Conservation (phyloP, 1,284 basidiomycete species). For the Hortiboletus rubellus region DNA sequence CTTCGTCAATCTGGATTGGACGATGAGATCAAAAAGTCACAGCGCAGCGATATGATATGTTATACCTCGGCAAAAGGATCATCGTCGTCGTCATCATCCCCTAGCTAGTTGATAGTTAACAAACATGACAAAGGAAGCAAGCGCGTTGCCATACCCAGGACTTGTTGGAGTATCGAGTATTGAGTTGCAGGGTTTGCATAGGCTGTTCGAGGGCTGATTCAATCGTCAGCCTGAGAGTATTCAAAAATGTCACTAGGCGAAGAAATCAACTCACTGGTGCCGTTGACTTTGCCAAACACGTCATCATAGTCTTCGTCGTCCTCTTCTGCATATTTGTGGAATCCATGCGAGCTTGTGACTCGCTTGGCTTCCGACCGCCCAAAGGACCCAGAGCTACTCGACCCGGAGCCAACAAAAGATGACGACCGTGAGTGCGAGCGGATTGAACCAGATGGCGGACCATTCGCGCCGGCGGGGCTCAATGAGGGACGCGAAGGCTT, state of each 20-base stretch:
- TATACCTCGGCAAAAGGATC: slow-evolving; percentile 92
- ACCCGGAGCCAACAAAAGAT: slow-evolving; percentile 51
- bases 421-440: slow-evolving; percentile 52
- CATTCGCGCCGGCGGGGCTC: slow-evolving; percentile 34
- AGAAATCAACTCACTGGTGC: slow-evolving; percentile 49
- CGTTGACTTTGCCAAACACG: slow-evolving; percentile 78
- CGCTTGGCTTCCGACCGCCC: slow-evolving; percentile 61
- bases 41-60: neutral
- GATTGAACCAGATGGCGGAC: slow-evolving; percentile 30
- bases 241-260: neutral
- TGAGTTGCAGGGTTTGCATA: slow-evolving; percentile 75
- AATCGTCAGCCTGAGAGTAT: neutral
- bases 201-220: slow-evolving; percentile 55
- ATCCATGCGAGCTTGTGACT: slow-evolving; percentile 55
- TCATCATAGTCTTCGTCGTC: slow-evolving; percentile 90
- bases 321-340: slow-evolving; percentile 82
- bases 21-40: slow-evolving; percentile 8
- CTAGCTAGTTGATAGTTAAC: slow-evolving; percentile 48
- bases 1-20: slow-evolving; percentile 76
- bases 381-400: slow-evolving; percentile 51
- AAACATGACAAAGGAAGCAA: slow-evolving; percentile 1
- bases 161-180: slow-evolving; percentile 79
- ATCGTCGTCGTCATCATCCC: slow-evolving; percentile 83
- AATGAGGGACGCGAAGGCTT: slow-evolving; percentile 52
- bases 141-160: slow-evolving; percentile 65